A percentile compares a stretch with the other conserved stretches of the same genome.
phyloP scores from a whole-genome alignment of 2,329 filamentous ascomycete genomes.

The Rugonectria rugulosa region DNA sequence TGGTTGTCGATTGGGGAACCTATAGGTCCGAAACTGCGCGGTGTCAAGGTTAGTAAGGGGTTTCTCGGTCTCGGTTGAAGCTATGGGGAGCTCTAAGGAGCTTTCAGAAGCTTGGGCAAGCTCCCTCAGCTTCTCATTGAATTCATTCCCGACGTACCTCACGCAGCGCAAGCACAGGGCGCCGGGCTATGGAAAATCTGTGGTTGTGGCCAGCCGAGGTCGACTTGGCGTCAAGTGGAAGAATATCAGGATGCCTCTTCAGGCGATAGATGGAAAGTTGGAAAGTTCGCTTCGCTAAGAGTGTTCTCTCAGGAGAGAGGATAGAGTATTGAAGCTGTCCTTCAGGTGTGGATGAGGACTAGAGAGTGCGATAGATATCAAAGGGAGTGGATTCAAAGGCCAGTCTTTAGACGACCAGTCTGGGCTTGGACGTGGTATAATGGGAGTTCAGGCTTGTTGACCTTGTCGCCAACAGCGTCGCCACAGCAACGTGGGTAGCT shows the following conservation, averaged over 20 bases:
- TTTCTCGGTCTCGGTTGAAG: no score
- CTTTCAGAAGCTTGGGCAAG: no score
- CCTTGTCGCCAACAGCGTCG: conserved; percentile 44
- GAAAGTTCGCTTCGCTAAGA: conserved; percentile 29
- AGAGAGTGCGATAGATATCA: conserved; percentile 33
- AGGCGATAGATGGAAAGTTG: conserved; percentile 38
- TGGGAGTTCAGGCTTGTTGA: conserved; percentile 40
- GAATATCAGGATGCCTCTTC: conserved; percentile 41
- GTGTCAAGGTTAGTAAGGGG: conserved; percentile 7
- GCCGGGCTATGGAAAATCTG: conserved; percentile 68
- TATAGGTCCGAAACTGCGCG: conserved; percentile 54
- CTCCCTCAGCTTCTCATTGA: not conserved
- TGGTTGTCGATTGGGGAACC: conserved; percentile 58
- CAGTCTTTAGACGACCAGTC: conserved; percentile 23
- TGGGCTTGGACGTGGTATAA: conserved; percentile 34
- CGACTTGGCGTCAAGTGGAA: conserved; percentile 45
- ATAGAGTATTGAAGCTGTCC: conserved; percentile 23
- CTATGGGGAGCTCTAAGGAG: no score
- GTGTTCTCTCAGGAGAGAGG: conserved; percentile 21
- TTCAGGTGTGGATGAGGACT: conserved; percentile 29
- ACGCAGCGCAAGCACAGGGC: conserved; percentile 83
- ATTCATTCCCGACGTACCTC: conserved; percentile 61
- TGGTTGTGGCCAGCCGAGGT: conserved; percentile 58
- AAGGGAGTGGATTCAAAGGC: conserved; percentile 32
- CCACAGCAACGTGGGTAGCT: conserved; percentile 41